Percentiles rank a stretch among this genome's conserved stretches.
Evolutionary conservation across 2,329 filamentous ascomycete species (phyloP).

Genomic region (Raffaelea albimanens): DNA sequence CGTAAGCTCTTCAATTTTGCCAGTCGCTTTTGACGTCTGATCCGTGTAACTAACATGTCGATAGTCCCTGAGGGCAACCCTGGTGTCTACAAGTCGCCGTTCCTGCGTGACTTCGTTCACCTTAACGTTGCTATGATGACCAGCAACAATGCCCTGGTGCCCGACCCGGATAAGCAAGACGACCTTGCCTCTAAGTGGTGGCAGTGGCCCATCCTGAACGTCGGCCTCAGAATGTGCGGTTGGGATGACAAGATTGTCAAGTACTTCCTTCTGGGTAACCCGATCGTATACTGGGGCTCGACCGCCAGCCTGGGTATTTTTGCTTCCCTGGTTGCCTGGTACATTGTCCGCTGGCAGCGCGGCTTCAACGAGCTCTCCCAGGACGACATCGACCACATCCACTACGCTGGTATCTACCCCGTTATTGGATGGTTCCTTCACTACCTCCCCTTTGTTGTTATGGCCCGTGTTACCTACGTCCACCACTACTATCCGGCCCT

Average conservation of each 20-base stretch:
- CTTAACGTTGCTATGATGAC: slow-evolving; percentile 99
- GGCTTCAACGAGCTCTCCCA: slow-evolving; percentile 77
- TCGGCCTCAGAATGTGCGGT: slow-evolving; percentile 95
- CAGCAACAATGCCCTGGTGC: slow-evolving; percentile 95
- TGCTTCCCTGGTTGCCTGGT: slow-evolving; percentile 67
- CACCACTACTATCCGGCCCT: slow-evolving; percentile 98
- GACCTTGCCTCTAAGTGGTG: slow-evolving; percentile 94
- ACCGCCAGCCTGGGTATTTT: slow-evolving; percentile 71
- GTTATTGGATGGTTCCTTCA: slow-evolving; percentile 91
- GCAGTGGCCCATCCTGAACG: slow-evolving; percentile 96
- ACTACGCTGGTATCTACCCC: slow-evolving; percentile 88
- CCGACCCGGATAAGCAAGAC: slow-evolving; percentile 97
- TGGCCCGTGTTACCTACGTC: slow-evolving; percentile 98
- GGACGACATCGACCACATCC: slow-evolving; percentile 82
- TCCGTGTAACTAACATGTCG: slow-evolving; percentile 23
- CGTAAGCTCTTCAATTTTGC: slow-evolving; percentile 40
- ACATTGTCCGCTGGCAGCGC: slow-evolving; percentile 89
- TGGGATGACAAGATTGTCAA: slow-evolving; percentile 96
- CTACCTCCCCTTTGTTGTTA: slow-evolving; percentile 90
- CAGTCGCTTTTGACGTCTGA: too few relatives aligned
- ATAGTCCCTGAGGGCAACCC: slow-evolving; percentile 80
- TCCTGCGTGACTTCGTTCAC: slow-evolving; percentile 95
- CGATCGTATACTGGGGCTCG: slow-evolving; percentile 89
- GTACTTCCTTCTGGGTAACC: slow-evolving; percentile 97
- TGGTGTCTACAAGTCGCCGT: slow-evolving; percentile 89